These are phyloP conservation scores for Citrullus colocynthis DNA, from an alignment of 306 rosid species.

Conservation along the genomic window DNA sequence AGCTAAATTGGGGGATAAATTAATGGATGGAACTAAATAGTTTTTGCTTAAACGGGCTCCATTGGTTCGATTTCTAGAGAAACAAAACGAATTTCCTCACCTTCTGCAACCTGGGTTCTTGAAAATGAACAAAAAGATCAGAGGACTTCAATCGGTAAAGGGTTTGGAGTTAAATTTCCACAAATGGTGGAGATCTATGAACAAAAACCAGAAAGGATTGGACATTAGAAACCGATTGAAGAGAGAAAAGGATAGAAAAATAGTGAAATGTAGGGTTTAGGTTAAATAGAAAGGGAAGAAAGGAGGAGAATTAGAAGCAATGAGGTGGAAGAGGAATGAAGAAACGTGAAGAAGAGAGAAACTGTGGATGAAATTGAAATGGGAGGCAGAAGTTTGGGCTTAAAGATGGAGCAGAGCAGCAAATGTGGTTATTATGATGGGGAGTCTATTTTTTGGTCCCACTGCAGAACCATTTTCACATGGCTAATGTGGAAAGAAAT, in stretches of 20 bases:
- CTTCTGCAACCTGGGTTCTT: no score
- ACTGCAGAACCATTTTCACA: neutral
- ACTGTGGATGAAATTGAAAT: slow-evolving; percentile 1
- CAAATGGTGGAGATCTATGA: neutral
- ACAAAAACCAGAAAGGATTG: neutral
- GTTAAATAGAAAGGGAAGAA: neutral
- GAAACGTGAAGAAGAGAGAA: slow-evolving; percentile 44
- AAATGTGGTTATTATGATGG: neutral
- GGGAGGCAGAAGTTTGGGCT: slow-evolving; percentile 14
- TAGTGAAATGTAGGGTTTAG: neutral
- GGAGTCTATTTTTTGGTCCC: neutral
- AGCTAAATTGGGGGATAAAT: slow-evolving; percentile 11
- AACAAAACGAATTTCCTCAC: no score
- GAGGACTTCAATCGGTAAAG: neutral
- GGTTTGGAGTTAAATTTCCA: slow-evolving; percentile 11
- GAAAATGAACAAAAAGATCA: no score
- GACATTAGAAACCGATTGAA: neutral
- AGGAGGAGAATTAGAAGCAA: neutral
- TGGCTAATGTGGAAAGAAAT: neutral
- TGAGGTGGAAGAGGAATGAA: slow-evolving; percentile 12
- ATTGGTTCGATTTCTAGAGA: slow-evolving; percentile 31
- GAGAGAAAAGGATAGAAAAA: slow-evolving; percentile 5
- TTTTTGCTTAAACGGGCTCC: slow-evolving; percentile 73
- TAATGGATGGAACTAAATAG: slow-evolving; percentile 25
- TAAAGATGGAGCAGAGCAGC: neutral